Percentiles rank a stretch among this genome's conserved stretches.
These are phyloP conservation scores for Venturia effusa DNA, from an alignment of 2,329 filamentous ascomycete species.

Conservation along the genomic window DNA sequence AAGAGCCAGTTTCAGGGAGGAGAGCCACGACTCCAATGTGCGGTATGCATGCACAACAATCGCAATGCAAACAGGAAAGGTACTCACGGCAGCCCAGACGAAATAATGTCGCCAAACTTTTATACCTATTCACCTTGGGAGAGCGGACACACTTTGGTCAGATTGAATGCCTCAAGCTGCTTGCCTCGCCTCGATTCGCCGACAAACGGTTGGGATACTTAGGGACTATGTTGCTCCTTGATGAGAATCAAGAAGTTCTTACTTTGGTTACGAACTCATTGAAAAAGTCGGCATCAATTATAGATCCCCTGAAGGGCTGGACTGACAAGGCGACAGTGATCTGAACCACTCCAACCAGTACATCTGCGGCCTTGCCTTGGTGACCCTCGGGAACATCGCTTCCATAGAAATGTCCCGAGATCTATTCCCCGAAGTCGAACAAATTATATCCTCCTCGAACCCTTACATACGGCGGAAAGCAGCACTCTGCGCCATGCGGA, in stretches of 20 bases:
- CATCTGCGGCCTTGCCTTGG: slow-evolving; percentile 90
- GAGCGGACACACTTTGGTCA: slow-evolving; percentile 98
- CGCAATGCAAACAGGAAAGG: slow-evolving; percentile 7
- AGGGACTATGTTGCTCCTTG: slow-evolving; percentile 87
- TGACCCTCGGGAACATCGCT: slow-evolving; percentile 94
- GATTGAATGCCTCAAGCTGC: slow-evolving; percentile 96
- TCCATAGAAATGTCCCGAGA: slow-evolving; percentile 98
- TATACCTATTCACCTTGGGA: slow-evolving; percentile 95
- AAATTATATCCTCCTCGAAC: slow-evolving; percentile 80
- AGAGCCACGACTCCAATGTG: slow-evolving; percentile 83
- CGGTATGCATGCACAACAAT: slow-evolving; percentile 47
- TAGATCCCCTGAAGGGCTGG: not conserved
- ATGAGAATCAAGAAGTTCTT: slow-evolving; percentile 97
- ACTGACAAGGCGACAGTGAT: slow-evolving; percentile 48
- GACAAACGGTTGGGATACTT: slow-evolving; percentile 95
- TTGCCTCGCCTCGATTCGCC: slow-evolving; percentile 92
- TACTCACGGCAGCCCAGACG: slow-evolving; percentile 47
- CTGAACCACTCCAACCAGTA: slow-evolving; percentile 97
- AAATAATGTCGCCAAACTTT: slow-evolving; percentile 96
- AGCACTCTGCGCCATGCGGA: slow-evolving; percentile 96
- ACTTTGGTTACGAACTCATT: slow-evolving; percentile 96
- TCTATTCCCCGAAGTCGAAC: slow-evolving; percentile 91
- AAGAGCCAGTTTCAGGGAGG: slow-evolving; percentile 92
- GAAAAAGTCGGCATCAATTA: slow-evolving; percentile 60
- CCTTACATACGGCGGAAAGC: slow-evolving; percentile 98